These are phyloP conservation scores for Eutrema salsugineum DNA, from an alignment of 441 rosid species.

Conservation along the genomic window DNA sequence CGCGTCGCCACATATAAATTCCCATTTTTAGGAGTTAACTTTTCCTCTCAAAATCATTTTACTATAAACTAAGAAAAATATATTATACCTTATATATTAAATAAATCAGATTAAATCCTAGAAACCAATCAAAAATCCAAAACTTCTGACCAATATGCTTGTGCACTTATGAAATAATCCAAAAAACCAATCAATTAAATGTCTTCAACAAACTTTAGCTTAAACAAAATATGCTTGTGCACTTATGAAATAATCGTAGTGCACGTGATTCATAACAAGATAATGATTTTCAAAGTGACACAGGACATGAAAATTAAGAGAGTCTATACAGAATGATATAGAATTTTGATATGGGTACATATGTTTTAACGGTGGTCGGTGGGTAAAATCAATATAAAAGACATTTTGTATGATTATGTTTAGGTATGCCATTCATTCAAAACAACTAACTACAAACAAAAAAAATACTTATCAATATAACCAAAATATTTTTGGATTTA, in stretches of 20 bases:
- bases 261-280: too few relatives aligned
- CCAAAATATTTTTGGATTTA: not conserved
- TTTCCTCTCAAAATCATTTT: not conserved
- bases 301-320: too few relatives aligned
- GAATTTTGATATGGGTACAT: not conserved
- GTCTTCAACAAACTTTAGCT: not conserved
- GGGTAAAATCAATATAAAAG: too few relatives aligned
- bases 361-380: not conserved
- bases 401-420: not conserved
- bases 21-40: not conserved
- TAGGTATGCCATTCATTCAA: not conserved
- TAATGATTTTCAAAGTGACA: too few relatives aligned
- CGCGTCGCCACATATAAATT: not conserved
- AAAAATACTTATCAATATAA: not conserved
- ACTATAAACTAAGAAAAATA: not conserved
- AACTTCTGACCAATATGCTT: not conserved
- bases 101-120: too few relatives aligned
- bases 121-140: not conserved
- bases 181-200: not conserved
- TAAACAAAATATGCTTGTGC: too few relatives aligned
- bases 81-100: too few relatives aligned
- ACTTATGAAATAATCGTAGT: too few relatives aligned
- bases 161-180: too few relatives aligned
- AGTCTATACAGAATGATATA: not conserved
- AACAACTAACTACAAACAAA: not conserved